Percentiles rank a stretch among this genome's conserved stretches.
Conservation (phyloP, 139 green algal genomes). For the Volvox reticuliferus region DNA sequence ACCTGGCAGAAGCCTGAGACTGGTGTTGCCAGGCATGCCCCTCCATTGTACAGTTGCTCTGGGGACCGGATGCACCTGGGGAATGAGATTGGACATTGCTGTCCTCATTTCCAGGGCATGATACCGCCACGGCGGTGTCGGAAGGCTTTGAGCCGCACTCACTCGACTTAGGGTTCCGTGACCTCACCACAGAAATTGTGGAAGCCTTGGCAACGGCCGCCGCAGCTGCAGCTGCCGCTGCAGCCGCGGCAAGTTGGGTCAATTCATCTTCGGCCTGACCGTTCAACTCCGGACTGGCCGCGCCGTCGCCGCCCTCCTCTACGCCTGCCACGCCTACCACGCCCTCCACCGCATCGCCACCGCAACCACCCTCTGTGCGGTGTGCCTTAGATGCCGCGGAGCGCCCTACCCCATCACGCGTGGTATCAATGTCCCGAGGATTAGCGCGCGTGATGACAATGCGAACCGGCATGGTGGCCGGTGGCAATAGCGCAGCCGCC, state of each 20-base stretch:
- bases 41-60: background rate
- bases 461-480: slow-evolving; percentile 18
- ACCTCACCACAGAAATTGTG: slow-evolving; percentile 21
- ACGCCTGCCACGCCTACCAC: background rate
- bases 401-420: background rate
- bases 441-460: background rate
- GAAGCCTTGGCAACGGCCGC: slow-evolving; percentile 34
- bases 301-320: background rate
- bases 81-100: background rate
- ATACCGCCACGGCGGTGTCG: too few relatives aligned
- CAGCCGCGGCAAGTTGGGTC: background rate
- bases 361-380: background rate
- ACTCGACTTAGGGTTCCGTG: background rate
- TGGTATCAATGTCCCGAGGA: background rate
- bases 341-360: background rate
- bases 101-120: background rate
- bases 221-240: slow-evolving; percentile 14
- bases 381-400: background rate
- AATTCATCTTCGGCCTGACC: background rate
- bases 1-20: background rate
- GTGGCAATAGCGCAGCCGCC: slow-evolving; percentile 23
- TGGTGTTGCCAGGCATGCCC: background rate
- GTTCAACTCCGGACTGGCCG: background rate
- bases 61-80: background rate
- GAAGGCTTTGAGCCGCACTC: background rate